Percentiles rank a stretch among this genome's conserved stretches.
phyloP scores from a whole-genome alignment of 495 filamentous ascomycete species.

The Neurospora discreta region DNA sequence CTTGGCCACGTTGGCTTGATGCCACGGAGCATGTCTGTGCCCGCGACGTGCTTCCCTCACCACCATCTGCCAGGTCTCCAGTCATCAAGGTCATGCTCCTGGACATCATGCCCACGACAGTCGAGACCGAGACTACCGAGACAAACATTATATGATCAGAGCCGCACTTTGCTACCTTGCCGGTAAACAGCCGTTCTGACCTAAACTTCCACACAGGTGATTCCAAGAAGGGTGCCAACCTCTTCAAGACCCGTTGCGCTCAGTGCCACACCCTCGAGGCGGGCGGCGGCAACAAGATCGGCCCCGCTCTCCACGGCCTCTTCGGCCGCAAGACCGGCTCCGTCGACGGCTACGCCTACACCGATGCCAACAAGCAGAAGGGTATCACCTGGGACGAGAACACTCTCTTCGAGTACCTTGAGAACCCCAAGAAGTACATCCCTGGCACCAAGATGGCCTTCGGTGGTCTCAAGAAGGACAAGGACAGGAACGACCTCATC shows the following conservation, averaged over 20 bases:
- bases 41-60: background rate
- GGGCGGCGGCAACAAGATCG: slow-evolving; percentile 90
- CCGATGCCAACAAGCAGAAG: slow-evolving; percentile 98
- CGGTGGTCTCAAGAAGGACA: slow-evolving; percentile 98
- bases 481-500: slow-evolving; percentile 99
- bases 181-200: slow-evolving; percentile 22
- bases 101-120: background rate
- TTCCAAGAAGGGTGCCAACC: slow-evolving; percentile 91
- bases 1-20: background rate
- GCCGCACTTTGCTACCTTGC: background rate
- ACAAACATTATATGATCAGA: background rate
- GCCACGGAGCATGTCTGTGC: background rate
- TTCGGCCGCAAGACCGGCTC: slow-evolving; percentile 92
- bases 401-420: slow-evolving; percentile 56
- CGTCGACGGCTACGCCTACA: slow-evolving; percentile 91
- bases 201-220: slow-evolving; percentile 53
- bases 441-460: slow-evolving; percentile 99
- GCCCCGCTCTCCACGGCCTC: slow-evolving; percentile 91
- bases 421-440: slow-evolving; percentile 60
- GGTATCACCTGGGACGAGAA: slow-evolving; percentile 79
- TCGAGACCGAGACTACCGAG: background rate
- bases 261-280: slow-evolving; percentile 94
- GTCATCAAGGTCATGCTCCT: background rate
- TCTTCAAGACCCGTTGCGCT: slow-evolving; percentile 98
- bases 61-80: background rate